Base-by-base conservation (phyloP, 305 asterid species). In the Withania somnifera region DNA sequence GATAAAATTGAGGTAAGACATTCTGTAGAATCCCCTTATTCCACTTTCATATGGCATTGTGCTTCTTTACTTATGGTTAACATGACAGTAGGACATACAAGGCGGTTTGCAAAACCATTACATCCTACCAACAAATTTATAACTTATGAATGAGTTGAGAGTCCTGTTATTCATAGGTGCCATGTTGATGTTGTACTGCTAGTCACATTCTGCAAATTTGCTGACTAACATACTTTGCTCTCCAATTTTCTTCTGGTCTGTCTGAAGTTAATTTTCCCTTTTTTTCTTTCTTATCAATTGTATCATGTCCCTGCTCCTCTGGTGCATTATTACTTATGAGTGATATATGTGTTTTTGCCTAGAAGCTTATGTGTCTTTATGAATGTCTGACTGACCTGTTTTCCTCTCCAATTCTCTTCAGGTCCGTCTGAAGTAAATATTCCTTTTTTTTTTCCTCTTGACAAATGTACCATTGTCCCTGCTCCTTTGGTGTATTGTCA, bases 1-100 rank as follows among this genome's bases (percentile, higher is more conserved):
- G 99, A 96, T 87, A 94, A 91, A 88, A 64, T 93, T 78, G 93
- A 92, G 99, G 98, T 94, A 88, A 69, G 56, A 61, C 47, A 34
- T 68, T 76, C 6, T 60, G 71, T 45, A 10, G 61, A 5, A 78
- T 78, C 6, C 47, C 45, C 13, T 22, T 11, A 17, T 2, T 47
- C 40, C 40, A 17, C 7, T 10, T 11, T 15, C 15, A 20, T 56
- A 56, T 9, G 50, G 4, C 26, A 34, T 66, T 66, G 45, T 66
- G 75, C 75, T 66, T 36, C 40, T 36, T 36, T 63, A 2, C 79
- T 47, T 26, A 52, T 75, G 60, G 40, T 75, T 75, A 75, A 75
- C 42, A 26, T 15, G 79, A 26, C 42, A 28, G n/a, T 75, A 26
- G 17, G 50, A 26, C 60, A 50, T 26, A 73, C 24, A 15, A 10